These are phyloP conservation scores for Aphanocladium album DNA, from an alignment of 2,329 filamentous ascomycete species.

Conservation along the genomic window DNA sequence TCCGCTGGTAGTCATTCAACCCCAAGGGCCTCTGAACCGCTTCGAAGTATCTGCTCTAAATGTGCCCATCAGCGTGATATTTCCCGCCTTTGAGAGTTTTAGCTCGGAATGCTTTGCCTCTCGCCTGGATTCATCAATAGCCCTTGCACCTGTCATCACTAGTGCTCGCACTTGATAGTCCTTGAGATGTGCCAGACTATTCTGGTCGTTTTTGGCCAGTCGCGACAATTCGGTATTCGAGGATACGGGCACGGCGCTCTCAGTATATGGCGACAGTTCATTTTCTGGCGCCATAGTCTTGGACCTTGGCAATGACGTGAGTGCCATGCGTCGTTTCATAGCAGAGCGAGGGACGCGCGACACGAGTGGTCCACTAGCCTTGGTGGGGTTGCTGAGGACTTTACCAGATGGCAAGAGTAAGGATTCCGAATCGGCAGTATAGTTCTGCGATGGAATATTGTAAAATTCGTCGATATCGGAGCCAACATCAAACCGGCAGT, in stretches of 20 bases:
- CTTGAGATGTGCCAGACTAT: conserved; percentile 17
- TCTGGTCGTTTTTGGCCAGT: conserved; percentile 16
- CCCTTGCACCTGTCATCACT: conserved; percentile 13
- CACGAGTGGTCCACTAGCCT: not conserved
- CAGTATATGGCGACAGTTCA: not conserved
- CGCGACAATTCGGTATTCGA: conserved; percentile 15
- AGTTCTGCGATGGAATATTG: conserved; percentile 15
- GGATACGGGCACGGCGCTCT: not conserved
- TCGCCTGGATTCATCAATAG: conserved; percentile 14
- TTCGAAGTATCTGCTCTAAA: conserved; percentile 16
- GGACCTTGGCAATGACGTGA: not conserved
- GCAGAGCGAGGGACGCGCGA: not conserved
- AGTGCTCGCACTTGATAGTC: conserved; percentile 18
- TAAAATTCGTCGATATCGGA: conserved; percentile 39
- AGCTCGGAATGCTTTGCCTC: conserved; percentile 15
- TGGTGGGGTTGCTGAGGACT: conserved; percentile 23
- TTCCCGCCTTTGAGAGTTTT: conserved; percentile 14
- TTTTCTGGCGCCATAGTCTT: not conserved
- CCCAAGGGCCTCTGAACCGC: conserved; percentile 12
- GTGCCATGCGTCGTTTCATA: not conserved
- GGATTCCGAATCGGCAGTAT: conserved; percentile 18
- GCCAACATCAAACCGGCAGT: conserved; percentile 41
- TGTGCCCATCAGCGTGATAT: conserved; percentile 17
- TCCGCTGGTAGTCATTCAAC: not conserved
- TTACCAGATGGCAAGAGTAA: conserved; percentile 33